Evolutionary conservation across 2,329 filamentous ascomycete species (phyloP), one percentile per base, ranked within the genome.

Genomic region (Lecanicillium sp.): DNA sequence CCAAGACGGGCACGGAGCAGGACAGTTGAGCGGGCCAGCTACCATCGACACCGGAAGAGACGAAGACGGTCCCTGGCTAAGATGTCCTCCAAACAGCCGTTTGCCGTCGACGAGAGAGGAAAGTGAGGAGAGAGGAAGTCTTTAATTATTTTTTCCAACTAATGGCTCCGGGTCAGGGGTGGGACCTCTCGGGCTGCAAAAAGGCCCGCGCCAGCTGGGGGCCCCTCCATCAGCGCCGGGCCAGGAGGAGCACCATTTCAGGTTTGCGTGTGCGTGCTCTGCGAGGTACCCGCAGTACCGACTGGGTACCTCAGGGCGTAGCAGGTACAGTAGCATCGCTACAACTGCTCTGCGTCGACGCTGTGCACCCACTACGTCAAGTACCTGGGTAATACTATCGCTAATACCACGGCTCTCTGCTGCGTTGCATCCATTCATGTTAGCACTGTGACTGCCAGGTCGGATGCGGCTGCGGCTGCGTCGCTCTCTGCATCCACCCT

Each of bases 121-220:
- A 28, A 18, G 33, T 10, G 29, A 39, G 33, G 17, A 33, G 41
- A 20, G 32, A 19, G 34, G 13, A 35, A 29, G 37, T 34, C 20
- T 46, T 43, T 39, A 39, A 48, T 46, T 43, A 39, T 48, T 44
- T 46, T 48, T 49, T 47, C 41, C 36, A 27, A 33, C 33, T 43
- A 44, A 36, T 39, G 36, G 29, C 33, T 42, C 33, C 42, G 39
- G 46, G 40, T 47, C 49, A 50, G 49, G 46, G 48, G 49, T 51
- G 50, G 49, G 43, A 44, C 46, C 46, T 42, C 34, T 47, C 33
- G 41, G 42, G 44, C 36, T 31, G 36, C 40, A 37, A 42, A 42
- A 42, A 37, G 40, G 40, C 31, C 40, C 40, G 40, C 39, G 33
- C 39, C 39, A 36, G 29, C 22, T 39, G 22, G 37, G 22, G 18